A percentile compares a stretch with the other conserved stretches of the same genome.
These are phyloP conservation scores for Euphorbia lathyris DNA, from an alignment of 345 rosid species.

Conservation along the genomic window DNA sequence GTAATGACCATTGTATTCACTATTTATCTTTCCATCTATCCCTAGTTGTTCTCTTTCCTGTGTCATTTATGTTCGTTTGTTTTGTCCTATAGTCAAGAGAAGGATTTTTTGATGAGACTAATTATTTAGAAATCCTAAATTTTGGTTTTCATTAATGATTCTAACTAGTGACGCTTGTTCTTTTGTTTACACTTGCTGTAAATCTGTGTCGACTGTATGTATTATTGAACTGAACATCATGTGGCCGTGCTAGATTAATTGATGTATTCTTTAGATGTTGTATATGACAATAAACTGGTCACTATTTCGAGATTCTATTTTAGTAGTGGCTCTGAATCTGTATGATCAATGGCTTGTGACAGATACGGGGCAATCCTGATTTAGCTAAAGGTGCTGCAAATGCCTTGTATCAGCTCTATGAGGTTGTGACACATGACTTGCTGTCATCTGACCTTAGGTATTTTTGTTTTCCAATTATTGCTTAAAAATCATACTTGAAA, in stretches of 20 bases:
- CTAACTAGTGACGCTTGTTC: not conserved
- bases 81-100: not conserved
- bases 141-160: not conserved
- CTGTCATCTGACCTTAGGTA: conserved; percentile 87
- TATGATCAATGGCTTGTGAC: conserved; percentile 27
- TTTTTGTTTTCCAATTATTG: not conserved
- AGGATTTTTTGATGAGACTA: not conserved
- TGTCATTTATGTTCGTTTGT: not conserved
- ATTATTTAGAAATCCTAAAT: not conserved
- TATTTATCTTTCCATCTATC: not conserved
- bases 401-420: conserved; percentile 72
- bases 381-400: conserved; percentile 87
- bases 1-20: not conserved
- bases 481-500: not conserved
- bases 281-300: not conserved
- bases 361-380: conserved; percentile 75
- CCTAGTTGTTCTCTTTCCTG: not conserved
- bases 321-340: not conserved
- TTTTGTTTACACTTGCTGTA: not conserved
- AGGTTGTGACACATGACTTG: conserved; percentile 85
- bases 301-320: not conserved
- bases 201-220: not conserved
- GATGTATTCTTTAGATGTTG: not conserved
- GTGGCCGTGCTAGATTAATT: not conserved
- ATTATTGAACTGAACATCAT: not conserved